A percentile compares a stretch with the other conserved stretches of the same genome.
phyloP scores from a whole-genome alignment of 345 rosid species.

The Mangifera indica region DNA sequence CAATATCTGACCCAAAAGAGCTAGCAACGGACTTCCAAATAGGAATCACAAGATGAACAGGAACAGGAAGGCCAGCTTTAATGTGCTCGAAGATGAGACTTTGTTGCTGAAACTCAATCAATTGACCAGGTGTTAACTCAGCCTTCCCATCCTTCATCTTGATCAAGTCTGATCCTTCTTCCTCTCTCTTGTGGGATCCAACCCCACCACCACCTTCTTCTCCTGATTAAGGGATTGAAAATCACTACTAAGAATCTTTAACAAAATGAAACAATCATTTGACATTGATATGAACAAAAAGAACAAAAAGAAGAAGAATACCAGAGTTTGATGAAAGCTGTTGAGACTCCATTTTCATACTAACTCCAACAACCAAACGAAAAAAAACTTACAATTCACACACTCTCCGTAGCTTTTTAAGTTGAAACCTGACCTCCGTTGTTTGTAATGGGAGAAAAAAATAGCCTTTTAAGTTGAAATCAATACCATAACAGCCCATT shows the following conservation, averaged over 20 bases:
- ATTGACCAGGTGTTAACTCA: slow-evolving; percentile 44
- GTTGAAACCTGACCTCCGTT: background rate
- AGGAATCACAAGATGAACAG: slow-evolving; percentile 44
- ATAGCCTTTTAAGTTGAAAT: background rate
- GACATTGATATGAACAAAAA: background rate
- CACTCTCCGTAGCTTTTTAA: too few relatives aligned
- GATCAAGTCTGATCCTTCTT: background rate
- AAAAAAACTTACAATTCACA: background rate
- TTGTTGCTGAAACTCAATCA: slow-evolving; percentile 53
- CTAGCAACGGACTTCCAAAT: slow-evolving; percentile 42
- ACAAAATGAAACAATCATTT: background rate
- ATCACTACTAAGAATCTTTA: background rate
- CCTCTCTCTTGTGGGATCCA: slow-evolving; percentile 17
- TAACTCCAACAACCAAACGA: slow-evolving; percentile 5
- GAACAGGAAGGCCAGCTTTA: slow-evolving; percentile 52
- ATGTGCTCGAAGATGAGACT: slow-evolving; percentile 44
- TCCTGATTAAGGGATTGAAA: background rate
- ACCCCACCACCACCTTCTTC: background rate
- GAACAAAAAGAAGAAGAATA: background rate
- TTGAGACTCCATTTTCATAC: slow-evolving; percentile 19
- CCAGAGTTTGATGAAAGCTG: slow-evolving; percentile 14
- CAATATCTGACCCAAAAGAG: slow-evolving; percentile 22
- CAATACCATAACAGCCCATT: background rate
- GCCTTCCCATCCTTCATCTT: slow-evolving; percentile 19
- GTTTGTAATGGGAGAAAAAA: background rate